These are phyloP conservation scores for Aspergillus campestris DNA, from an alignment of 495 filamentous ascomycete species.

Conservation along the genomic window DNA sequence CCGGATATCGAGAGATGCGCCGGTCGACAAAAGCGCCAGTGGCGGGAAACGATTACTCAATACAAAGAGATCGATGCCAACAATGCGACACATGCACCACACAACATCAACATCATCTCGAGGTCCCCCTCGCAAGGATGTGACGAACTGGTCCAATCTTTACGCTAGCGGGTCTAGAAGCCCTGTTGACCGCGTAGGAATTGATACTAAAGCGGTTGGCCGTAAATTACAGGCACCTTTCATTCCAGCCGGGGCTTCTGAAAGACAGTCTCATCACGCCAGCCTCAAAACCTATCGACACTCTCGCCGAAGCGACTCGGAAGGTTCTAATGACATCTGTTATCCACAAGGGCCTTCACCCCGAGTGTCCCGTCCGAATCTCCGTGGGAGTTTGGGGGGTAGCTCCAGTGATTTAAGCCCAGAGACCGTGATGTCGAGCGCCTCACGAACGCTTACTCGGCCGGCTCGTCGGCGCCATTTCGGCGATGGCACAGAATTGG, in stretches of 20 bases:
- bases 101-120: slow-evolving; percentile 26
- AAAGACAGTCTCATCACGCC: slow-evolving; percentile 70
- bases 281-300: slow-evolving; percentile 59
- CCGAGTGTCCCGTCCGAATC: slow-evolving; percentile 40
- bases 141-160: slow-evolving; percentile 30
- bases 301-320: slow-evolving; percentile 68
- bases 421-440: slow-evolving; percentile 38
- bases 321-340: slow-evolving; percentile 44
- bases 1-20: slow-evolving; percentile 45
- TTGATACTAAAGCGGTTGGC: slow-evolving; percentile 45
- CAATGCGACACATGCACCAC: slow-evolving; percentile 50
- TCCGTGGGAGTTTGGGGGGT: slow-evolving; percentile 35
- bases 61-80: slow-evolving; percentile 81
- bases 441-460: slow-evolving; percentile 61
- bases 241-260: slow-evolving; percentile 66
- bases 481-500: slow-evolving; percentile 86
- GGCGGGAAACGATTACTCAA: slow-evolving; percentile 67
- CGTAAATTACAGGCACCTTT: slow-evolving; percentile 65
- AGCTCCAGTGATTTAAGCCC: slow-evolving; percentile 33
- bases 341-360: slow-evolving; percentile 38
- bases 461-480: slow-evolving; percentile 70
- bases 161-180: slow-evolving; percentile 57
- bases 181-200: slow-evolving; percentile 52
- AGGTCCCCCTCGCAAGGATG: slow-evolving; percentile 33
- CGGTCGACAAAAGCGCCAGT: slow-evolving; percentile 53